Conservation (phyloP, 305 asterid genomes). For the Fraxinus latifolia region DNA sequence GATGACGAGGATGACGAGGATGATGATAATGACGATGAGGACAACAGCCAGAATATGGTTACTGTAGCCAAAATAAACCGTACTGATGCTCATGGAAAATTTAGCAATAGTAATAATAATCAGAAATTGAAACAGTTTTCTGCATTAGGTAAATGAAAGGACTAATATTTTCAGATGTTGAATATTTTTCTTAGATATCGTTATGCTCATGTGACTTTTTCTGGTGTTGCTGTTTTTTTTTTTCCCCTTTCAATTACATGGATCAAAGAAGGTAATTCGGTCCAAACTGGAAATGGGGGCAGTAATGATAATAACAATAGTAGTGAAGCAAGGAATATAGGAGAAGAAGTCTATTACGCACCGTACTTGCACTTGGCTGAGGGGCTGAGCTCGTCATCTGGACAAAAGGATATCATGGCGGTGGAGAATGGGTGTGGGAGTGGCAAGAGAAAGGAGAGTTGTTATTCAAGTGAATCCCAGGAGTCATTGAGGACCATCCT, state of each 20-base stretch:
- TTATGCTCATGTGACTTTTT: background rate
- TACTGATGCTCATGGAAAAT: constrained; percentile 27
- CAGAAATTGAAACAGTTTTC: constrained; percentile 38
- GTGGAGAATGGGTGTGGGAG: constrained; percentile 57
- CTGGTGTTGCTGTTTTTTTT: background rate
- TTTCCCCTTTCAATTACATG: constrained; percentile 27
- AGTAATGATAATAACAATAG: constrained; percentile 33
- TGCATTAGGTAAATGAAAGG: constrained; percentile 28
- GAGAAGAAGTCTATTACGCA: constrained; percentile 51
- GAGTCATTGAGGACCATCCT: constrained; percentile 73
- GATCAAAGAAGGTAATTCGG: constrained; percentile 46
- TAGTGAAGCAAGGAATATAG: constrained; percentile 38
- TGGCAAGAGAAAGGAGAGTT: constrained; percentile 71
- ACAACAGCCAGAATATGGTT: constrained; percentile 41
- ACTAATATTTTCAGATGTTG: background rate
- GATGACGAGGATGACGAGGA: constrained; percentile 31
- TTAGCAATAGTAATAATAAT: constrained; percentile 15
- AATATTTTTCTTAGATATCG: background rate
- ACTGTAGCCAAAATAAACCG: constrained; percentile 35
- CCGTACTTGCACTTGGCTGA: constrained; percentile 56
- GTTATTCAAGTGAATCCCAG: constrained; percentile 52
- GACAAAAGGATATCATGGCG: constrained; percentile 45
- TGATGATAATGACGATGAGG: constrained; percentile 42
- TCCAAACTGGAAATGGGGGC: constrained; percentile 38
- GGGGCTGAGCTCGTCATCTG: constrained; percentile 53